These are phyloP conservation scores for Lactarius psammicola DNA, from an alignment of 768 basidiomycete species.

Conservation along the genomic window DNA sequence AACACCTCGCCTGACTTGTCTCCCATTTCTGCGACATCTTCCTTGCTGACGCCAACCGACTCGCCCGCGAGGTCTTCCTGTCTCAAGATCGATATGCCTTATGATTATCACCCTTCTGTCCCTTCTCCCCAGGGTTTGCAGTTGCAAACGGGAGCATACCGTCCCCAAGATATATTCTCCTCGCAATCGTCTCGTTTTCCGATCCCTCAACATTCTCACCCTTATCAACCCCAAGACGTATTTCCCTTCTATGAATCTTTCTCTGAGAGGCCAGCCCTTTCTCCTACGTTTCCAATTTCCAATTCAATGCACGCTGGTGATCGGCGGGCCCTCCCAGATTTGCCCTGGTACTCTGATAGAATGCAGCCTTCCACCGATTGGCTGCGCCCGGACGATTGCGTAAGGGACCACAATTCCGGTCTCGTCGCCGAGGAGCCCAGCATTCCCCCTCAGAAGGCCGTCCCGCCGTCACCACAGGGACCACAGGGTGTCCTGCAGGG, in stretches of 20 bases:
- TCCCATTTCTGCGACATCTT: constrained; percentile 67
- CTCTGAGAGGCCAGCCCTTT: constrained; percentile 43
- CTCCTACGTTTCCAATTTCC: constrained; percentile 36
- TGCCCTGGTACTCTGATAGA: constrained; percentile 31
- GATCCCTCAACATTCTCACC: constrained; percentile 16
- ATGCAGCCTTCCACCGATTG: constrained; percentile 41
- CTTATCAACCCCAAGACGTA: constrained; percentile 26
- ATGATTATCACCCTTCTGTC: constrained; percentile 43
- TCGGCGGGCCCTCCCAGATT: constrained; percentile 31
- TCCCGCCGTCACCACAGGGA: constrained; percentile 22
- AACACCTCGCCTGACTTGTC: constrained; percentile 65
- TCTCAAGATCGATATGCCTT: constrained; percentile 51
- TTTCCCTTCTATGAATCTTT: constrained; percentile 56
- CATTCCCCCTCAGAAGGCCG: constrained; percentile 21
- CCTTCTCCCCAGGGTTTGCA: constrained; percentile 40
- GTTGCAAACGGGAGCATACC: constrained; percentile 45
- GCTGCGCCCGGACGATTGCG: constrained; percentile 41
- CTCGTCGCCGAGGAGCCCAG: constrained; percentile 31
- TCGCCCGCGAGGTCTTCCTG: constrained; percentile 66
- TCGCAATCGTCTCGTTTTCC: constrained; percentile 22
- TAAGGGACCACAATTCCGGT: constrained; percentile 32
- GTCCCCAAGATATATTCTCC: constrained; percentile 32
- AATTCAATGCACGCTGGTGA: constrained; percentile 40
- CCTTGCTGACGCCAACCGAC: constrained; percentile 72
- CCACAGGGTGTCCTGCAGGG: constrained; percentile 33